phyloP scores from a whole-genome alignment of 495 filamentous ascomycete genomes.

The Annulohypoxylon maeteangense region DNA sequence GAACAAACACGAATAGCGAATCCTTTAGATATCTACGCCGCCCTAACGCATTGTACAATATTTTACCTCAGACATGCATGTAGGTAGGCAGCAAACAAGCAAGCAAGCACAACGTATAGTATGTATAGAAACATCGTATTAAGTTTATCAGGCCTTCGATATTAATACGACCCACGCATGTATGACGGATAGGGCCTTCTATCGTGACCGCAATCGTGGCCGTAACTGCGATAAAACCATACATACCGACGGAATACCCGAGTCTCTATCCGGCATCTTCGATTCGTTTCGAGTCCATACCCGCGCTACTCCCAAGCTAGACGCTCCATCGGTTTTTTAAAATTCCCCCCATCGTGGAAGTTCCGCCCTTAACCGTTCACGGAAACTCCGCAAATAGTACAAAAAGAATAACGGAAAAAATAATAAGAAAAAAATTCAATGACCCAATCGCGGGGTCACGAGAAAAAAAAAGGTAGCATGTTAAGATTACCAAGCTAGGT shows the following conservation, averaged over 20 bases:
- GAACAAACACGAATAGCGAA: not conserved
- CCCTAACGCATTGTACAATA: not conserved
- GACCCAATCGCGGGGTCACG: not conserved
- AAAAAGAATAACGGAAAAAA: not conserved
- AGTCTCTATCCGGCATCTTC: not conserved
- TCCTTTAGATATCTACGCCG: not conserved
- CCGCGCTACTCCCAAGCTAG: not conserved
- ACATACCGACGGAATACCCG: constrained; percentile 1
- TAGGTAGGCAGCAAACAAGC: not conserved
- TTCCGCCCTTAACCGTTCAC: not conserved
- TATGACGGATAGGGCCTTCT: not conserved
- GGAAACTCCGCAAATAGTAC: constrained; percentile 5
- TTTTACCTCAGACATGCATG: not conserved
- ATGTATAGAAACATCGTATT: not conserved
- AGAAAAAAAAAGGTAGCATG: not conserved
- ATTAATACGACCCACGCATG: constrained; percentile 6
- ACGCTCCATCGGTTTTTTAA: no score
- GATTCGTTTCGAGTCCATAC: not conserved
- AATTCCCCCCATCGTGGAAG: not conserved
- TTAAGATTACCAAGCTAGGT: not conserved
- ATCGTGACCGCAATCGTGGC: not conserved
- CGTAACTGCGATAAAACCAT: not conserved
- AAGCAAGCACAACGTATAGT: not conserved
- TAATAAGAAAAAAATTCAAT: not conserved
- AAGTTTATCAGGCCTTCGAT: not conserved